A percentile compares a stretch with the other conserved stretches of the same genome.
Evolutionary conservation across 2,329 filamentous ascomycete genomes (phyloP).

Genomic region (Curvularia lunata): DNA sequence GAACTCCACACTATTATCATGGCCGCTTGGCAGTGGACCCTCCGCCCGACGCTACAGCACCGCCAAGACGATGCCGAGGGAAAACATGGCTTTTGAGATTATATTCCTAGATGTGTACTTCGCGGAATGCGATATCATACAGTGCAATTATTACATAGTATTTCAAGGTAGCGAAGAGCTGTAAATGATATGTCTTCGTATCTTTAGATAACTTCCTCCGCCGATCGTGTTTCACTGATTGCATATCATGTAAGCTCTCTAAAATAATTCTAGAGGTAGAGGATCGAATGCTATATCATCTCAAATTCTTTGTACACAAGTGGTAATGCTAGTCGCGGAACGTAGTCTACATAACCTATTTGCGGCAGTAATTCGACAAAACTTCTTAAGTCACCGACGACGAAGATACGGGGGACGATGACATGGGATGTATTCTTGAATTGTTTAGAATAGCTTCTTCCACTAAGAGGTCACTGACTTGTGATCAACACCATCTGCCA

Average conservation of each 20-base stretch:
- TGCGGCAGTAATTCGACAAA: not conserved
- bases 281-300: not conserved
- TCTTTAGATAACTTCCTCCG: constrained; percentile 17
- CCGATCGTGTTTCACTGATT: too few species aligned
- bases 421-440: not conserved
- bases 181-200: constrained; percentile 2
- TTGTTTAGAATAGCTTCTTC: not conserved
- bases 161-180: constrained; percentile 5
- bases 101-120: not conserved
- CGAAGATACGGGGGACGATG: not conserved
- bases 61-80: constrained; percentile 8
- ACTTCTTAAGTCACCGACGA: not conserved
- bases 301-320: not conserved
- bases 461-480: not conserved
- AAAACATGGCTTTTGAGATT: constrained; percentile 11
- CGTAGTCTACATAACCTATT: not conserved
- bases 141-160: not conserved
- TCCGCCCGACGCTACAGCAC: constrained; percentile 13
- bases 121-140: not conserved
- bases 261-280: not conserved
- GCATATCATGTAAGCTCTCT: not conserved
- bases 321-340: not conserved
- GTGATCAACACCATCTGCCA: not conserved
- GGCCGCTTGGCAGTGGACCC: constrained; percentile 14
- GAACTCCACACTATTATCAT: constrained; percentile 15